phyloP scores from a whole-genome alignment of 2,329 filamentous ascomycete species.

The Neonectria hederae region DNA sequence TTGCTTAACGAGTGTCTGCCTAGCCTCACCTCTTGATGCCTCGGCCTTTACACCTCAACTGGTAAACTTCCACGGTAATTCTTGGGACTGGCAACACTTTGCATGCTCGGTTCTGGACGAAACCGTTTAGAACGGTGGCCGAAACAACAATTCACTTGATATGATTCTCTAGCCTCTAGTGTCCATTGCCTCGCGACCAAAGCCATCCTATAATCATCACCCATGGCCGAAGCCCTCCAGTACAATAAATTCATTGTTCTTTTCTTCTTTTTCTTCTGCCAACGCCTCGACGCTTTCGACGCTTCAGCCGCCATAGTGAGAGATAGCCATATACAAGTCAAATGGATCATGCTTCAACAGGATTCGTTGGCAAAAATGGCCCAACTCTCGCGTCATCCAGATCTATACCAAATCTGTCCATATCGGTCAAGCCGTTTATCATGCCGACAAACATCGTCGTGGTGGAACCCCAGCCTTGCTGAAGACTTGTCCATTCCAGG shows the following conservation, averaged over 20 bases:
- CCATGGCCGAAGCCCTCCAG: slow-evolving; percentile 19
- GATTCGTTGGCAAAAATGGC: slow-evolving; percentile 9
- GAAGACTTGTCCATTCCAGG: background rate
- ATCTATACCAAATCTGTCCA: slow-evolving; percentile 34
- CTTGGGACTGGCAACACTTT: background rate
- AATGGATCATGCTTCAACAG: slow-evolving; percentile 2
- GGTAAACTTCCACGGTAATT: background rate
- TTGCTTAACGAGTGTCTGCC: background rate
- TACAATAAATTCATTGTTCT: slow-evolving; percentile 27
- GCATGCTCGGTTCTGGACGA: background rate
- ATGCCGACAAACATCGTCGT: slow-evolving; percentile 15
- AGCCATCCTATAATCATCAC: slow-evolving; percentile 20
- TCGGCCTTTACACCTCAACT: no score
- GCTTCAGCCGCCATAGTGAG: slow-evolving; percentile 17
- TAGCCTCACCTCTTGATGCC: background rate
- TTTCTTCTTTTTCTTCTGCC: slow-evolving; percentile 25
- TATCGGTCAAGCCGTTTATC: slow-evolving; percentile 23
- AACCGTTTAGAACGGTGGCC: background rate
- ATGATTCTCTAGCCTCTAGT: slow-evolving; percentile 39
- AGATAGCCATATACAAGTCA: slow-evolving; percentile 8
- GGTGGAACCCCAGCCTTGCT: background rate
- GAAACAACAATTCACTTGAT: slow-evolving; percentile 26
- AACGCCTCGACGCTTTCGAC: slow-evolving; percentile 19
- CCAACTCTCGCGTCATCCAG: slow-evolving; percentile 17
- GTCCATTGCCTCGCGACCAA: slow-evolving; percentile 23